Percentiles rank a stretch among this genome's conserved stretches.
Conservation (phyloP, 805 yeast genomes). For the Ogataea nitratoaversa region DNA sequence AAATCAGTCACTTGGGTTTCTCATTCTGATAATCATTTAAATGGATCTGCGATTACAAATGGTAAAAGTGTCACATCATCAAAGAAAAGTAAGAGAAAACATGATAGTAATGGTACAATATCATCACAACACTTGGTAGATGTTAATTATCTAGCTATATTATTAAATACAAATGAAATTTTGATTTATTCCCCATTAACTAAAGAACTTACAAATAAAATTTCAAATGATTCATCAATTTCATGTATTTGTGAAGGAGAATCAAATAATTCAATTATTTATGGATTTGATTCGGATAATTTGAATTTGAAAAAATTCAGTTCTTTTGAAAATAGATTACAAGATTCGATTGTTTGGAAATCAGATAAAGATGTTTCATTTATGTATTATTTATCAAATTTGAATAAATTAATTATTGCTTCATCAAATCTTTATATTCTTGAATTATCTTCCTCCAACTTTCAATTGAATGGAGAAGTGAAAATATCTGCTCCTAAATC, state of each 20-base stretch:
- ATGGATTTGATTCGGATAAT: constrained; percentile 28
- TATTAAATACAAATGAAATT: constrained; percentile 34
- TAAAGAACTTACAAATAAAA: constrained; percentile 35
- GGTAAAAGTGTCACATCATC: constrained; percentile 4
- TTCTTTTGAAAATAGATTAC: constrained; percentile 20
- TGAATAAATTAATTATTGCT: constrained; percentile 22
- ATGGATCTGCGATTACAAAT: not conserved
- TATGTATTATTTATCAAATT: constrained; percentile 7
- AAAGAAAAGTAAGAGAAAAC: constrained; percentile 27
- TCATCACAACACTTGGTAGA: constrained; percentile 2
- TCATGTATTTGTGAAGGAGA: constrained; percentile 23
- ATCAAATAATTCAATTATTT: constrained; percentile 18
- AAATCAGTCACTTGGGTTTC: constrained; percentile 35
- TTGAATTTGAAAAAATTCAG: constrained; percentile 23
- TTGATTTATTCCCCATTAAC: constrained; percentile 41
- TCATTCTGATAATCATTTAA: too few relatives aligned
- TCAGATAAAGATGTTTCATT: constrained; percentile 16
- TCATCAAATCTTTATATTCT: constrained; percentile 30
- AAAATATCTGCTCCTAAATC: constrained; percentile 32
- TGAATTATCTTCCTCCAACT: constrained; percentile 21
- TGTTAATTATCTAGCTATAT: constrained; percentile 18
- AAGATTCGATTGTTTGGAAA: constrained; percentile 18
- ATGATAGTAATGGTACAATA: constrained; percentile 2
- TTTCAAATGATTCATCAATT: constrained; percentile 29
- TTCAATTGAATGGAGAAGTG: constrained; percentile 25